Evolutionary conservation across 1,284 basidiomycete genomes (phyloP).

Genomic region (Lentinus polychrous): DNA sequence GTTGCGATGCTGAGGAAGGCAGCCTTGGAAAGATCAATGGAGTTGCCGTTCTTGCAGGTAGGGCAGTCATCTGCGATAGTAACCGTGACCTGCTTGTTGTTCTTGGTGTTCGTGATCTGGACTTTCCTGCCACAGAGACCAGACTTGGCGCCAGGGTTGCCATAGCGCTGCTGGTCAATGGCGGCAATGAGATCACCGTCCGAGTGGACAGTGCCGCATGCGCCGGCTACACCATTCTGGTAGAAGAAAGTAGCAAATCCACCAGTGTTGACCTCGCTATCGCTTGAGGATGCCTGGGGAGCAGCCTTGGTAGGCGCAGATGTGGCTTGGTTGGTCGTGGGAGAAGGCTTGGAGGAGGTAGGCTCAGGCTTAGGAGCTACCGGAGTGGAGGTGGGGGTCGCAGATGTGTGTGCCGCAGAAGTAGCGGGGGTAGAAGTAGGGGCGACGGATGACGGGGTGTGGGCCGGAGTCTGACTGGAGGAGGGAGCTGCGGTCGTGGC

Average conservation of each 20-base stretch:
- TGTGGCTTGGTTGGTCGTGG: neutral
- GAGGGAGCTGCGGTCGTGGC: conserved; percentile 10
- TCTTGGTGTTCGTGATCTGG: conserved; percentile 53
- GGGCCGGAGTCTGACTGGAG: neutral
- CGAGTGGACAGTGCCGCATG: conserved; percentile 62
- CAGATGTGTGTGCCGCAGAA: conserved; percentile 8
- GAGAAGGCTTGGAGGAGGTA: conserved; percentile 12
- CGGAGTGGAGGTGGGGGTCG: conserved; percentile 7
- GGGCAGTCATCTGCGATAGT: conserved; percentile 80
- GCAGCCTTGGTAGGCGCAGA: conserved; percentile 9
- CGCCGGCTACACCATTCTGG: conserved; percentile 64
- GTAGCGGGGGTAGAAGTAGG: conserved; percentile 5
- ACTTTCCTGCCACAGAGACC: conserved; percentile 62
- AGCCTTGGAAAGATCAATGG: conserved; percentile 75
- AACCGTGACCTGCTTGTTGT: conserved; percentile 53
- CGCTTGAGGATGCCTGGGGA: conserved; percentile 13
- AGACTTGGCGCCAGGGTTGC: conserved; percentile 39
- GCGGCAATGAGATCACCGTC: conserved; percentile 72
- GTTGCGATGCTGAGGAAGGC: conserved; percentile 64
- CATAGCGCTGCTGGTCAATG: conserved; percentile 49
- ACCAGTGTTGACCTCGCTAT: conserved; percentile 21
- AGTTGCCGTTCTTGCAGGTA: conserved; percentile 59
- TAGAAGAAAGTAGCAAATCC: conserved; percentile 37
- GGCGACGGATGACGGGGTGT: conserved; percentile 8
- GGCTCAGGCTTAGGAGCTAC: conserved; percentile 8